Evolutionary conservation across 352 stramenopile genomes (phyloP).

Genomic region (Pythium phragmiticola): DNA sequence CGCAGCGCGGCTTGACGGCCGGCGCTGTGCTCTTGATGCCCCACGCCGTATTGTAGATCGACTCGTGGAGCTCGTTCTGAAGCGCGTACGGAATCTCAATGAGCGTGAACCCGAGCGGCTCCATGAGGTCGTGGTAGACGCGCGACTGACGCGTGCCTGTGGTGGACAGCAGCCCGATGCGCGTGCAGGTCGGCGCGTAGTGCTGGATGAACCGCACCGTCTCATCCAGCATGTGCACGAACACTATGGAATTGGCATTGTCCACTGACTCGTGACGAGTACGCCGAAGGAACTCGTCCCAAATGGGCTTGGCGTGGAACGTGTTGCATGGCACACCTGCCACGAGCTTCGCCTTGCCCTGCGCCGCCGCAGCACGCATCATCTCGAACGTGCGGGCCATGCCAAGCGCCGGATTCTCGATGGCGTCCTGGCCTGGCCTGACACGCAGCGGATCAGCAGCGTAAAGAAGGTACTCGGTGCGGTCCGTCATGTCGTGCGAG

Average conservation of each 20-base stretch:
- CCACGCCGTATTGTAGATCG: conserved; percentile 71
- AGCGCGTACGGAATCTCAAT: conserved; percentile 48
- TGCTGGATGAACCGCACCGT: conserved; percentile 56
- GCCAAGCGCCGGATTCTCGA: conserved; percentile 69
- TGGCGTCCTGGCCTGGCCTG: neutral
- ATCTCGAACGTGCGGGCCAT: conserved; percentile 78
- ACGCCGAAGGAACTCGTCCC: conserved; percentile 61
- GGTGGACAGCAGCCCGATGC: conserved; percentile 65
- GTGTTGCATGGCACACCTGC: conserved; percentile 73
- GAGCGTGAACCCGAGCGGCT: conserved; percentile 54
- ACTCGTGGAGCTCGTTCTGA: conserved; percentile 68
- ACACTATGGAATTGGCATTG: conserved; percentile 18
- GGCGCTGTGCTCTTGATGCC: conserved; percentile 76
- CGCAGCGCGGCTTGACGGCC: conserved; percentile 42
- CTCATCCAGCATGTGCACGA: conserved; percentile 77
- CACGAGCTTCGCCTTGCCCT: conserved; percentile 43
- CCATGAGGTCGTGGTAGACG: conserved; percentile 69
- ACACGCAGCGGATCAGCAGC: conserved; percentile 7
- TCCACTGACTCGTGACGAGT: conserved; percentile 18
- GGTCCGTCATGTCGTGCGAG: conserved; percentile 75
- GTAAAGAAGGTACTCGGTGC: conserved; percentile 56
- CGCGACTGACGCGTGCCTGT: conserved; percentile 60
- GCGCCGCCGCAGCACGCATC: conserved; percentile 48
- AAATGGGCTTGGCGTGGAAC: conserved; percentile 72
- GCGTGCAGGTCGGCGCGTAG: conserved; percentile 41